Evolutionary conservation across 2,329 filamentous ascomycete species (phyloP), one percentile per base, ranked within the genome.

Genomic region (Cladosporium sp.): DNA sequence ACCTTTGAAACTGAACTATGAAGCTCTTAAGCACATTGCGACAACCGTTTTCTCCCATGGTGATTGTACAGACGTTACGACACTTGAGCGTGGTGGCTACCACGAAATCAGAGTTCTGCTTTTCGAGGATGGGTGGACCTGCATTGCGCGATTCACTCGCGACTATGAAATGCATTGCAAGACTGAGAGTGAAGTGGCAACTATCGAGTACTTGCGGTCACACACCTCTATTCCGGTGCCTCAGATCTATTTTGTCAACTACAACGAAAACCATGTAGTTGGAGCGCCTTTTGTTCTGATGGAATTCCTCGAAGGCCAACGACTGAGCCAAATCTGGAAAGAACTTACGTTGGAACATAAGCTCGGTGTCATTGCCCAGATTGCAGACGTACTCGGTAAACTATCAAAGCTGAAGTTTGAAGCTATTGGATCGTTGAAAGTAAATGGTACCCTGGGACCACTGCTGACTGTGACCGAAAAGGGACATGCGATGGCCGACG

Each of bases 91-190:
- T 3, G 61, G 61, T 7, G n/a, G 20, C 2, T 59, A 35, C 24
- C 59, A 61, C 19, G 59, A 60, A 6, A 49, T 63, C 34, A 15
- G 28, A 1, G 12, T 48, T 0, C 45, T 63, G 2, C 24, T 40
- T 13, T 61, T 63, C 39, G 56, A 56, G 15, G 63, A 65, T 48
- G 61, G 59, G 3, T 63, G 59, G 52, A 56, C n/a, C 15, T 62
- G 60, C 45, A 57, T 62, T 15, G 60, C 40, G 7, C 55, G 62
- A 2, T 62, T 61, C 50, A 57, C 56, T 1, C 45, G 61, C 19
- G 48, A 61, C 20, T 15, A 40, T 1, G 52, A 60, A 40, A 19
- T 25, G 12, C 19, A 56, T 4, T 19, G 19, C 7, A 49, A 57
- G 17, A 44, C 35, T 8, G 62, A 63, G 32, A 60, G 59, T 24